phyloP scores from a whole-genome alignment of 768 basidiomycete genomes.

The Trametes punicea region DNA sequence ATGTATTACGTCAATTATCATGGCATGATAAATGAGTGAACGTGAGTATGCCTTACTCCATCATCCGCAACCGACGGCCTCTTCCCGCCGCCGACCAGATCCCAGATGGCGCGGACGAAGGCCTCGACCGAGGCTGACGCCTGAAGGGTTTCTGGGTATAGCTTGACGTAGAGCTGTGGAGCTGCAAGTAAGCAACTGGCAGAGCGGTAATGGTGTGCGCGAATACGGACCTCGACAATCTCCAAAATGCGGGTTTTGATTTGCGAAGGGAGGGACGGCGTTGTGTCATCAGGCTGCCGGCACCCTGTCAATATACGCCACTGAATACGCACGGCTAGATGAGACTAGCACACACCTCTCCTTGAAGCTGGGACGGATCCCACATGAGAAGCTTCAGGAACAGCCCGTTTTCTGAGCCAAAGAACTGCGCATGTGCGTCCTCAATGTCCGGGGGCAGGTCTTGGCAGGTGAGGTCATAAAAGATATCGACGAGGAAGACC shows the following conservation, averaged over 20 bases:
- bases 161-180: conserved; percentile 69
- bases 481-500: conserved; percentile 80
- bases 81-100: conserved; percentile 69
- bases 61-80: conserved; percentile 73
- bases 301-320: neutral
- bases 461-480: conserved; percentile 92
- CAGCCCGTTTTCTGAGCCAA: conserved; percentile 63
- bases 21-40: neutral
- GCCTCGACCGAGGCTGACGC: conserved; percentile 59
- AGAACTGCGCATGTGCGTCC: conserved; percentile 81
- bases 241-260: conserved; percentile 89
- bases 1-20: neutral
- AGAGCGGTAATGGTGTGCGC: neutral
- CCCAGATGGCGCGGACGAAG: conserved; percentile 90
- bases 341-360: conserved; percentile 54
- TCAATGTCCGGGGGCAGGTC: conserved; percentile 95
- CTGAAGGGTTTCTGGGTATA: conserved; percentile 75
- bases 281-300: conserved; percentile 70
- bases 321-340: neutral
- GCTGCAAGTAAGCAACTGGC: neutral
- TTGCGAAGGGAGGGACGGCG: conserved; percentile 83
- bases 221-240: conserved; percentile 66
- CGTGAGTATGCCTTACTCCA: conserved; percentile 46
- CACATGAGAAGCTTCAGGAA: conserved; percentile 81
- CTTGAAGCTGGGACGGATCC: conserved; percentile 65